Percentiles rank a stretch among this genome's conserved stretches.
Conservation (phyloP, 208 protist genomes). For the Trichomonas gallinae region DNA sequence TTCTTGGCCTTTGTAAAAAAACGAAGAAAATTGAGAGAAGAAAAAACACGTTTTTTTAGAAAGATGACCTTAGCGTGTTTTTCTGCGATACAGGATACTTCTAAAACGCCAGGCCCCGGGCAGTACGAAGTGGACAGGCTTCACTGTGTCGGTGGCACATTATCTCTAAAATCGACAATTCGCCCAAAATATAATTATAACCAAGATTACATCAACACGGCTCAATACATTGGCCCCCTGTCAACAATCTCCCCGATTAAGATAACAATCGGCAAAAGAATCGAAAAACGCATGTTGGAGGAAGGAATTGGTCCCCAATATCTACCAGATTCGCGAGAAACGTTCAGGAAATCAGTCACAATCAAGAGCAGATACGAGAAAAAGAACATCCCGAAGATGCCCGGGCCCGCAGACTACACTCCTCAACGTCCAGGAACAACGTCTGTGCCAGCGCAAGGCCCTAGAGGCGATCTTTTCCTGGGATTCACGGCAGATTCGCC, state of each 20-base stretch:
- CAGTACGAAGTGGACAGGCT: neutral
- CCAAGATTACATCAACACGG: neutral
- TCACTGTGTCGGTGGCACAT: neutral
- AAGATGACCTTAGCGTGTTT: neutral
- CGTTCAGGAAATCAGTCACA: neutral
- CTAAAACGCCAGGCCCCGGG: neutral
- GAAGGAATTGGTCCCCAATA: neutral
- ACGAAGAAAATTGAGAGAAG: neutral
- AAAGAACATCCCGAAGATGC: neutral
- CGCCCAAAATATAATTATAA: neutral
- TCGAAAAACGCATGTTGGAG: neutral
- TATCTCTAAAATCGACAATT: neutral
- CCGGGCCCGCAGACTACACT: neutral
- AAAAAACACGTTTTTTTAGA: neutral
- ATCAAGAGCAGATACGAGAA: neutral
- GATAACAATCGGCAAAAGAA: neutral
- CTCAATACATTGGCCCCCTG: neutral
- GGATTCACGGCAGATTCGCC: neutral
- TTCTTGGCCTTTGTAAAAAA: too few relatives aligned
- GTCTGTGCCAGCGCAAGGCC: neutral
- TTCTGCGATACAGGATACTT: neutral
- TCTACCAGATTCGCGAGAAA: neutral
- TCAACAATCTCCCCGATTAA: neutral
- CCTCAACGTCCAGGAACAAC: neutral
- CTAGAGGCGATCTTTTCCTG: neutral